Evolutionary conservation across 257 asterid genomes (phyloP).

Genomic region (Gentiana macrophylla): DNA sequence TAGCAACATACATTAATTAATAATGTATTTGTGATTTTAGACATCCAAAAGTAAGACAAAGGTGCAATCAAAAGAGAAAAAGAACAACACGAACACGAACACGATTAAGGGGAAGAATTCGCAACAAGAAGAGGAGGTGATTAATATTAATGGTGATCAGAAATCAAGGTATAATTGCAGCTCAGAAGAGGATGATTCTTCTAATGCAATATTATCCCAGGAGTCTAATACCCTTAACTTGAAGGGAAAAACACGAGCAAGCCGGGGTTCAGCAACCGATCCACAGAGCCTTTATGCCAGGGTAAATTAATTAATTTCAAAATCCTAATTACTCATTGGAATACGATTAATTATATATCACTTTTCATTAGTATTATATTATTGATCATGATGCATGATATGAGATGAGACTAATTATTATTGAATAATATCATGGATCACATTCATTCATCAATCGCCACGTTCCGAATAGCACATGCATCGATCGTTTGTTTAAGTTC

Average conservation of each 20-base stretch:
- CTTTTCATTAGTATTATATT: too few relatives aligned
- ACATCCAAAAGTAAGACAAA: conserved; percentile 25
- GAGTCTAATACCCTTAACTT: conserved; percentile 26
- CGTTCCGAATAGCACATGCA: background rate
- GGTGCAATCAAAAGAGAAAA: conserved; percentile 25
- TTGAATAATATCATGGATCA: too few relatives aligned
- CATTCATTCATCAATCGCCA: too few relatives aligned
- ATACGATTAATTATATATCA: too few relatives aligned
- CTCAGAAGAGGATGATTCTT: conserved; percentile 40
- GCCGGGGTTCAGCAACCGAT: conserved; percentile 73
- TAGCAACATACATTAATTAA: too few relatives aligned
- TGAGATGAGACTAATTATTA: too few relatives aligned
- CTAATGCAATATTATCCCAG: conserved; percentile 26
- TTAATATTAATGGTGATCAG: conserved; percentile 16
- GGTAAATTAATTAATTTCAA: conserved; percentile 22
- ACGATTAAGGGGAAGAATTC: conserved; percentile 22
- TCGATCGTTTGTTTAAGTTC: too few relatives aligned
- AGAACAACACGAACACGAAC: background rate
- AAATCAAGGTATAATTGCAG: conserved; percentile 31
- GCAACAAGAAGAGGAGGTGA: conserved; percentile 29
- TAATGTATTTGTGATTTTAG: conserved; percentile 9
- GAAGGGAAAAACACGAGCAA: conserved; percentile 45
- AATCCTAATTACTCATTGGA: too few relatives aligned
- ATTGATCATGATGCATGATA: too few relatives aligned
- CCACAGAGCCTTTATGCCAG: conserved; percentile 93